phyloP scores from a whole-genome alignment of 2,329 filamentous ascomycete genomes.

The Beauveria asiatica region DNA sequence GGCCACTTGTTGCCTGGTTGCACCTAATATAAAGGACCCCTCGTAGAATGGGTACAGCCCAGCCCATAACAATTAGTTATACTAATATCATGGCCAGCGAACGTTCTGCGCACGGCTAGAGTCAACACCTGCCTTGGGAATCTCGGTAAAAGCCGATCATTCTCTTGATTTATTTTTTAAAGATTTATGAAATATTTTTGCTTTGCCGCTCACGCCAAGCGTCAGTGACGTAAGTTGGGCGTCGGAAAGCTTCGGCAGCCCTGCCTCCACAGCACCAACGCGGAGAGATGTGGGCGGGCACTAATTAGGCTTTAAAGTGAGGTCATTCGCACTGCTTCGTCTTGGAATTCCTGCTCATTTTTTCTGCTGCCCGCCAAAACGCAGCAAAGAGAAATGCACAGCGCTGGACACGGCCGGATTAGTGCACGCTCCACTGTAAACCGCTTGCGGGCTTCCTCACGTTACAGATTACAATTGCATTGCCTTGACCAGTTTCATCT shows the following conservation, averaged over 20 bases:
- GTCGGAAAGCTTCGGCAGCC: background rate
- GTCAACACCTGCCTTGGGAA: too few relatives aligned
- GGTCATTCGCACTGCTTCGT: background rate
- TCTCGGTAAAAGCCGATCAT: too few relatives aligned
- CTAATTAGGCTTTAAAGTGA: background rate
- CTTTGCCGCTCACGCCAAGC: too few relatives aligned
- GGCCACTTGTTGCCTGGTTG: too few relatives aligned
- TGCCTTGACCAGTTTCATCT: background rate
- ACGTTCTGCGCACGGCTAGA: too few relatives aligned
- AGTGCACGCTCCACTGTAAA: background rate
- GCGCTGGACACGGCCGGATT: background rate
- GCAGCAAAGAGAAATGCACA: background rate
- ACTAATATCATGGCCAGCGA: too few relatives aligned
- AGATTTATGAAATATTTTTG: too few relatives aligned
- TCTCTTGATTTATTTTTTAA: too few relatives aligned
- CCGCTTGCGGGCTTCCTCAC: background rate
- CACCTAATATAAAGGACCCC: too few relatives aligned
- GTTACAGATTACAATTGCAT: background rate
- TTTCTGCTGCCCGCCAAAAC: background rate
- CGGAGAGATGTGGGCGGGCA: background rate
- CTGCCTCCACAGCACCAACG: background rate
- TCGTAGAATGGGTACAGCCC: too few relatives aligned
- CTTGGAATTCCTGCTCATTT: background rate
- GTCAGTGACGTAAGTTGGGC: background rate
- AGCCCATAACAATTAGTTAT: too few relatives aligned